These are phyloP conservation scores for Wickerhamomyces rabaulensis DNA, from an alignment of 805 yeast genomes.

Conservation along the genomic window DNA sequence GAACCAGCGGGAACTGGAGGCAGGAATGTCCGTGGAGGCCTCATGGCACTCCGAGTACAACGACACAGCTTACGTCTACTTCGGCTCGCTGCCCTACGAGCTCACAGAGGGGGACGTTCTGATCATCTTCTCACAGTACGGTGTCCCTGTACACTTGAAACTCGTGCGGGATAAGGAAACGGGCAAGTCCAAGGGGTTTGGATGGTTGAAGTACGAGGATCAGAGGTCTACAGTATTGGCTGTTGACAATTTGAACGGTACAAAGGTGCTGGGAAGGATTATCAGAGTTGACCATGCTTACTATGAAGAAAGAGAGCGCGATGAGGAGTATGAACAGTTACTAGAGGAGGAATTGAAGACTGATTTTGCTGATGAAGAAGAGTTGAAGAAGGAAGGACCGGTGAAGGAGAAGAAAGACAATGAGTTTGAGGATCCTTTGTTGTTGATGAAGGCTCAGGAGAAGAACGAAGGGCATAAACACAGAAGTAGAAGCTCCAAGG, in stretches of 20 bases:
- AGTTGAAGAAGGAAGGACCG: background rate
- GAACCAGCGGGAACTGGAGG: conserved; percentile 63
- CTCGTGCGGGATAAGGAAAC: conserved; percentile 60
- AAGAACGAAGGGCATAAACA: background rate
- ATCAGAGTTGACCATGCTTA: conserved; percentile 69
- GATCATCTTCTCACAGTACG: conserved; percentile 82
- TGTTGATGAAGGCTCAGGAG: conserved; percentile 14
- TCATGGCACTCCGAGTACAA: conserved; percentile 89
- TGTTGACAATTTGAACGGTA: conserved; percentile 82
- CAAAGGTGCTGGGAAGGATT: conserved; percentile 41
- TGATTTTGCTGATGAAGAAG: conserved; percentile 20
- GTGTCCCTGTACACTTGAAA: conserved; percentile 73
- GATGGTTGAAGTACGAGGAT: conserved; percentile 77
- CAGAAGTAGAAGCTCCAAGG: background rate
- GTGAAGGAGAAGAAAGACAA: conserved; percentile 6
- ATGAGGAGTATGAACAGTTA: conserved; percentile 40
- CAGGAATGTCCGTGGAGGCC: conserved; percentile 50
- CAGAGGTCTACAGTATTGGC: conserved; percentile 78
- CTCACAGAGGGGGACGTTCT: conserved; percentile 73
- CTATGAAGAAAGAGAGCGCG: conserved; percentile 50
- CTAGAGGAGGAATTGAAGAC: conserved; percentile 27
- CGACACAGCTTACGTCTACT: conserved; percentile 55
- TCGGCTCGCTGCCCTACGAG: conserved; percentile 65
- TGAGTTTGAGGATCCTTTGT: conserved; percentile 22
- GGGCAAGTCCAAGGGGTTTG: conserved; percentile 70